phyloP scores from a whole-genome alignment of 163 green algal genomes.

The Chlamydomonas reinhardtii region DNA sequence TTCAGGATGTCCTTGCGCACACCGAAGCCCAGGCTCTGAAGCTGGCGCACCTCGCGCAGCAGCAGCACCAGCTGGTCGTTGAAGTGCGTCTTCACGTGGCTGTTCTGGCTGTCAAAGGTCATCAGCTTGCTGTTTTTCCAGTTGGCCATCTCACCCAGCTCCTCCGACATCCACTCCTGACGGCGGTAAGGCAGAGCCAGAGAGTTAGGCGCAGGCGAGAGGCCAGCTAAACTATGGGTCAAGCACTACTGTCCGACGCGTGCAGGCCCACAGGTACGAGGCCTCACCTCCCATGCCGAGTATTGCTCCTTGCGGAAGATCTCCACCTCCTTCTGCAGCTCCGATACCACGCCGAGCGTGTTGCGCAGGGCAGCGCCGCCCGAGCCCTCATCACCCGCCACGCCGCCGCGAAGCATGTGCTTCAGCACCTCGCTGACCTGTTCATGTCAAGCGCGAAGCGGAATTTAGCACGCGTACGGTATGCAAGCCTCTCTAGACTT shows the following conservation, averaged over 20 bases:
- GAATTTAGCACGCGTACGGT: no score
- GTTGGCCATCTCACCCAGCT: slow-evolving; percentile 67
- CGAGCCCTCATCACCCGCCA: neutral
- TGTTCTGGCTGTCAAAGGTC: slow-evolving; percentile 74
- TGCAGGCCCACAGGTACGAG: no score
- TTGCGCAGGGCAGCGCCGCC: slow-evolving; percentile 46
- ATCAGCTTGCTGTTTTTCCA: slow-evolving; percentile 82
- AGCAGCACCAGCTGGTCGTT: slow-evolving; percentile 76
- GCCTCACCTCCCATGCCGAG: slow-evolving; percentile 62
- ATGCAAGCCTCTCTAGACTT: no score
- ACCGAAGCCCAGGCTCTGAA: slow-evolving; percentile 75
- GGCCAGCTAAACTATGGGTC: no score
- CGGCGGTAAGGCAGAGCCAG: no score
- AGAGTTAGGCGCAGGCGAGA: neutral
- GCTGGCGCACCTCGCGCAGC: slow-evolving; percentile 73
- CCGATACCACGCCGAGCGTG: slow-evolving; percentile 57
- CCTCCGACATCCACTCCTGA: slow-evolving; percentile 61
- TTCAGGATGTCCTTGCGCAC: slow-evolving; percentile 69
- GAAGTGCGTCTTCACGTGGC: slow-evolving; percentile 82
- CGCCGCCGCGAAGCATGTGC: slow-evolving; percentile 56
- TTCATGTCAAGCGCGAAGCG: no score
- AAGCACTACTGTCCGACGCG: no score
- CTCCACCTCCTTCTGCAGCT: slow-evolving; percentile 69
- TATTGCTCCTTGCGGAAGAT: slow-evolving; percentile 68
- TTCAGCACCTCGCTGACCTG: slow-evolving; percentile 56